Evolutionary conservation across 176 grass and related monocot species (phyloP).

Genomic region (Carex parvula): DNA sequence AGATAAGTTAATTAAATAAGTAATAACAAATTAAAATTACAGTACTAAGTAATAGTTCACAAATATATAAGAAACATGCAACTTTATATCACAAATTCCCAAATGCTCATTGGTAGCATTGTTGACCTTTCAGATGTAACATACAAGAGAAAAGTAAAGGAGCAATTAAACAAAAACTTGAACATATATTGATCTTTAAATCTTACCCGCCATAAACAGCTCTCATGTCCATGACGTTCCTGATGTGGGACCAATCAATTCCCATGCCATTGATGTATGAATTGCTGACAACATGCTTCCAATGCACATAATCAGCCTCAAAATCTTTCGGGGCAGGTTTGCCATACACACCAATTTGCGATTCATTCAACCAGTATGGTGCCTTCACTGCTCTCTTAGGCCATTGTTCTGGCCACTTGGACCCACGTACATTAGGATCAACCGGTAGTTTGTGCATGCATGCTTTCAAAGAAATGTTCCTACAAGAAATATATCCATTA

Average conservation of each 20-base stretch:
- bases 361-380: slow-evolving; percentile 68
- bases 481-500: slow-evolving; percentile 14
- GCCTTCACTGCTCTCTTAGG: slow-evolving; percentile 46
- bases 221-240: slow-evolving; percentile 99
- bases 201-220: slow-evolving; percentile 82
- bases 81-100: slow-evolving; percentile 10
- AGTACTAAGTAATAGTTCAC: too few species aligned
- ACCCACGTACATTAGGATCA: slow-evolving; percentile 33
- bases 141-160: background rate
- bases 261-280: slow-evolving; percentile 80
- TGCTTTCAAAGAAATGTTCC: slow-evolving; percentile 81
- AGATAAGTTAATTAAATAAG: background rate
- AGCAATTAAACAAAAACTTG: background rate
- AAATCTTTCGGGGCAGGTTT: slow-evolving; percentile 84
- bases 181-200: background rate
- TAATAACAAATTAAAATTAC: too few species aligned
- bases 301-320: slow-evolving; percentile 57
- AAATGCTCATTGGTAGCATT: background rate
- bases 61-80: too few species aligned
- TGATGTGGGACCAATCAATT: slow-evolving; percentile 66
- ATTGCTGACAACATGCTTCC: slow-evolving; percentile 57
- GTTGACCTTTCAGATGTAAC: background rate
- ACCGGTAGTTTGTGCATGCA: slow-evolving; percentile 71
- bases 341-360: slow-evolving; percentile 85
- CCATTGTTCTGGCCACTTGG: slow-evolving; percentile 71